Conservation (phyloP, 2,329 filamentous ascomycete species). For the Bipolaris gigantea region DNA sequence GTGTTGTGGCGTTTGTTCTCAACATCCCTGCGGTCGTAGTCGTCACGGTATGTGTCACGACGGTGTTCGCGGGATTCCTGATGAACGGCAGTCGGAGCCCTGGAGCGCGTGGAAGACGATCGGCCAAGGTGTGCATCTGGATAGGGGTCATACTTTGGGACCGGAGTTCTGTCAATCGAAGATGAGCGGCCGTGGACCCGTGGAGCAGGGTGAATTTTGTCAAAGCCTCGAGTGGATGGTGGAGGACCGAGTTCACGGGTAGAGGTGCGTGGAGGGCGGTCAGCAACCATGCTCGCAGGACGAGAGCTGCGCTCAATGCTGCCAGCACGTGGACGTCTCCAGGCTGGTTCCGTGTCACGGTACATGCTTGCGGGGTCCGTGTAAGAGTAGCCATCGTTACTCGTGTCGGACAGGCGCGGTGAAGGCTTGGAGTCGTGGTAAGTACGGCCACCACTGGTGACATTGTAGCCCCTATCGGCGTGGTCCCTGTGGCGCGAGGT, state of each 20-base stretch:
- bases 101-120: slow-evolving; percentile 47
- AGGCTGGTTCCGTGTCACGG: slow-evolving; percentile 53
- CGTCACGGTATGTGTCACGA: slow-evolving; percentile 47
- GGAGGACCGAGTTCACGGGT: slow-evolving; percentile 56
- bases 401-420: slow-evolving; percentile 38
- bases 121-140: slow-evolving; percentile 39
- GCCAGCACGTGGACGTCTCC: slow-evolving; percentile 49
- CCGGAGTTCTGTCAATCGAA: slow-evolving; percentile 37
- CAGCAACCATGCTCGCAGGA: slow-evolving; percentile 51
- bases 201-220: slow-evolving; percentile 59
- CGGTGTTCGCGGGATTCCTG: slow-evolving; percentile 50
- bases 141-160: slow-evolving; percentile 43
- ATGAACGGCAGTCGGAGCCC: slow-evolving; percentile 50
- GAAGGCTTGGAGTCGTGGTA: slow-evolving; percentile 34
- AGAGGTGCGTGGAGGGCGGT: slow-evolving; percentile 43
- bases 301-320: slow-evolving; percentile 51
- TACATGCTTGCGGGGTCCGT: slow-evolving; percentile 56
- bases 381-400: slow-evolving; percentile 53
- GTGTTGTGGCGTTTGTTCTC: slow-evolving; percentile 43
- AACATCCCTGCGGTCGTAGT: slow-evolving; percentile 49
- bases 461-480: slow-evolving; percentile 25
- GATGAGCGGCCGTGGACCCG: slow-evolving; percentile 31
- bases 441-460: slow-evolving; percentile 37
- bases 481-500: slow-evolving; percentile 33
- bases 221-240: slow-evolving; percentile 69